These are phyloP conservation scores for Plantago rigida DNA, from an alignment of 305 asterid genomes.

Conservation along the genomic window DNA sequence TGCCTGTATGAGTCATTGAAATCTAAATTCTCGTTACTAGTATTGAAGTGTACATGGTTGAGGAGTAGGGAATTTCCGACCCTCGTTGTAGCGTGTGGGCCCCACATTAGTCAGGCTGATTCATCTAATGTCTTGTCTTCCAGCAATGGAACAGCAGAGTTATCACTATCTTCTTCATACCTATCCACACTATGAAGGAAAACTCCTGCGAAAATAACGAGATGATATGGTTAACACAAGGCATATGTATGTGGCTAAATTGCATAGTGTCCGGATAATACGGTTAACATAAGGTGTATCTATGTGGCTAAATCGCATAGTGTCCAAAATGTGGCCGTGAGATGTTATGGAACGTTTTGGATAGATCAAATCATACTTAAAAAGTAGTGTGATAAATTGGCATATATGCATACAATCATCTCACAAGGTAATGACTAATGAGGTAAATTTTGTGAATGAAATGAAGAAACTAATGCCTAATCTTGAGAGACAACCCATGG, in stretches of 20 bases:
- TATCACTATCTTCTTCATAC: slow-evolving; percentile 48
- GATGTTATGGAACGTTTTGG: background rate
- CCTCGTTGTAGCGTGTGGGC: too few relatives aligned
- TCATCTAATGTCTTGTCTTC: slow-evolving; percentile 33
- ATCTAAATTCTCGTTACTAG: background rate
- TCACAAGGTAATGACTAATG: too few relatives aligned
- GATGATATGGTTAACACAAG: too few relatives aligned
- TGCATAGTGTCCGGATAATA: too few relatives aligned
- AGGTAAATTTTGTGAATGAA: background rate
- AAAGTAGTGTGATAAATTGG: background rate
- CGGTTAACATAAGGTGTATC: too few relatives aligned
- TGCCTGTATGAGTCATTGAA: slow-evolving; percentile 4
- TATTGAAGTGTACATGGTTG: slow-evolving; percentile 4
- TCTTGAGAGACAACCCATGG: background rate
- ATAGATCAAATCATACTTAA: too few relatives aligned
- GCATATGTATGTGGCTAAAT: too few relatives aligned
- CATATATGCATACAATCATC: background rate
- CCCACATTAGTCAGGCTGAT: slow-evolving; percentile 21
- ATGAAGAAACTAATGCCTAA: background rate
- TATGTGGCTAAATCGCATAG: too few relatives aligned
- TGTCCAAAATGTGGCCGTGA: background rate
- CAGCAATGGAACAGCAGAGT: slow-evolving; percentile 51
- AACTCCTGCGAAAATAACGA: slow-evolving; percentile 39
- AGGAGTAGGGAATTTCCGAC: background rate
- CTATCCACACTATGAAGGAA: slow-evolving; percentile 68